phyloP scores from a whole-genome alignment of 176 grass and related monocot species.

The Oryza longistaminata region DNA sequence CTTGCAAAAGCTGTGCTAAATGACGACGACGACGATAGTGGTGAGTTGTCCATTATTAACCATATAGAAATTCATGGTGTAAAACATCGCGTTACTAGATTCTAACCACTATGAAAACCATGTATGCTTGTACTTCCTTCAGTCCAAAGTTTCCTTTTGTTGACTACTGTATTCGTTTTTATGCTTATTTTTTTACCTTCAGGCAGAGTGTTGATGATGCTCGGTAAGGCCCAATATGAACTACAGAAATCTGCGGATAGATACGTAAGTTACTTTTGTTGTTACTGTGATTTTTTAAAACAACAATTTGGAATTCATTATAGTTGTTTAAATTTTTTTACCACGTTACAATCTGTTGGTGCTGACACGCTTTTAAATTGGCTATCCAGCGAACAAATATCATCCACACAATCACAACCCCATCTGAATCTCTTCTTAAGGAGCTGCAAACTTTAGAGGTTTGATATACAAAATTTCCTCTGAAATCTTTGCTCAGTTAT shows the following conservation, averaged over 20 bases:
- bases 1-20: constrained; percentile 70
- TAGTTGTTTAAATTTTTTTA: background rate
- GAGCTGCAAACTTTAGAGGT: constrained; percentile 96
- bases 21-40: constrained; percentile 77
- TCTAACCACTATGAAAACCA: background rate
- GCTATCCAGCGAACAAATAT: constrained; percentile 68
- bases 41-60: constrained; percentile 41
- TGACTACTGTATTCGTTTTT: background rate
- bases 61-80: constrained; percentile 24
- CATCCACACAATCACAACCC: constrained; percentile 80
- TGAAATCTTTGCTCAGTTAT: constrained; percentile 2
- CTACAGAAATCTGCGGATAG: constrained; percentile 68
- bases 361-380: constrained; percentile 37
- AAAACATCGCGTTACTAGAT: background rate
- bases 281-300: background rate
- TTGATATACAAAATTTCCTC: constrained; percentile 23
- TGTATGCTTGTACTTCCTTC: background rate
- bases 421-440: constrained; percentile 96
- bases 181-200: constrained; percentile 2
- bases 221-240: constrained; percentile 79
- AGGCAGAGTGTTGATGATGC: constrained; percentile 80
- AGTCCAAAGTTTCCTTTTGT: background rate
- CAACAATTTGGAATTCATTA: background rate
- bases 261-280: constrained; percentile 64
- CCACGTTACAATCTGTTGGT: constrained; percentile 15